A percentile compares a stretch with the other conserved stretches of the same genome.
Evolutionary conservation across 2,329 filamentous ascomycete genomes (phyloP).

Genomic region (Neofusicoccum laricinum): DNA sequence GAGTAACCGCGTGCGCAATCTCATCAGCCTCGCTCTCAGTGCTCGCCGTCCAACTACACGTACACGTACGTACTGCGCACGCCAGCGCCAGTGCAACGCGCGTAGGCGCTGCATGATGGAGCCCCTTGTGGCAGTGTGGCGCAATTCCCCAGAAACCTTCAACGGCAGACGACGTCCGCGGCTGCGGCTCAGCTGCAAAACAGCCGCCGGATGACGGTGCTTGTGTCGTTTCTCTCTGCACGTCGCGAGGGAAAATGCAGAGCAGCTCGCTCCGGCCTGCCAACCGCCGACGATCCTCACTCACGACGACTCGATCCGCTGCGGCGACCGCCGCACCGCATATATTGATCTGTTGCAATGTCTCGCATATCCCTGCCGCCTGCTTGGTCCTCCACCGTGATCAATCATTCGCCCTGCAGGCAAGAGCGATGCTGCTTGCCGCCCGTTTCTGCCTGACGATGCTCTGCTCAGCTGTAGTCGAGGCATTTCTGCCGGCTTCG

Average conservation of each 20-base stretch:
- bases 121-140: slow-evolving; percentile 6
- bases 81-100: neutral
- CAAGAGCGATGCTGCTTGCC: neutral
- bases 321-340: slow-evolving; percentile 8
- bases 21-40: neutral
- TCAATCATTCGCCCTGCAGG: neutral
- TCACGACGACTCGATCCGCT: slow-evolving; percentile 4
- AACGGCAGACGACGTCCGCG: neutral
- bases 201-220: neutral
- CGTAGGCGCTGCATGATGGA: neutral
- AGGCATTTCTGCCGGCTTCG: neutral
- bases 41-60: no score
- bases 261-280: neutral
- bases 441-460: neutral
- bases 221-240: neutral
- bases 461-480: neutral
- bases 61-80: no score
- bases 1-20: neutral
- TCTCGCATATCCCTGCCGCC: neutral
- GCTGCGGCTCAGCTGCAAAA: neutral
- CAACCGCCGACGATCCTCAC: neutral
- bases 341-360: slow-evolving; percentile 12
- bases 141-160: neutral
- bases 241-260: neutral
- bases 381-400: neutral